Conservation (phyloP, 2,329 filamentous ascomycete genomes). For the Neofusicoccum cordaticola region DNA sequence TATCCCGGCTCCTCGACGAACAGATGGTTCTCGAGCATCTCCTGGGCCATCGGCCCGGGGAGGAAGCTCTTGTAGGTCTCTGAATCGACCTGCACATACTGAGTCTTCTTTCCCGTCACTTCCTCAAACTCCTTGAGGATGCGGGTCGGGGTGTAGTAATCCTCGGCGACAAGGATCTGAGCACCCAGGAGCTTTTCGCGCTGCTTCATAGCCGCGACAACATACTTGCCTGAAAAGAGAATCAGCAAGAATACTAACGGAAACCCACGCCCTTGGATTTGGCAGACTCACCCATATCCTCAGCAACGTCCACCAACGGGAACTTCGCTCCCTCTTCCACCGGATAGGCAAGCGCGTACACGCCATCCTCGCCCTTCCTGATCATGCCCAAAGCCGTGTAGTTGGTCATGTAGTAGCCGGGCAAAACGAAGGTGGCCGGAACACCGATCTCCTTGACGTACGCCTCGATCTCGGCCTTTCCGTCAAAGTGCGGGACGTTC, state of each 20-base stretch:
- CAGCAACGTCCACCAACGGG: slow-evolving; percentile 18
- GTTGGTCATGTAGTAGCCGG: slow-evolving; percentile 25
- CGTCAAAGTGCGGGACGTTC: slow-evolving; percentile 38
- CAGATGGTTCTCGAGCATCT: slow-evolving; percentile 54
- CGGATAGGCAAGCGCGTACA: slow-evolving; percentile 8
- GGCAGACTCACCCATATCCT: slow-evolving; percentile 17
- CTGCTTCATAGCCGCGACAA: slow-evolving; percentile 28
- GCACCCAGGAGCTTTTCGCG: slow-evolving; percentile 42
- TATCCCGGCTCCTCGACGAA: slow-evolving; percentile 54
- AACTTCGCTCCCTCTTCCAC: slow-evolving; percentile 10
- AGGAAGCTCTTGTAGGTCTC: slow-evolving; percentile 41
- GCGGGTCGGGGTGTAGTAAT: slow-evolving; percentile 27
- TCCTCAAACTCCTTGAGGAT: slow-evolving; percentile 37
- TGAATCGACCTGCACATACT: slow-evolving; percentile 36
- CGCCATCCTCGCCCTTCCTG: slow-evolving; percentile 7
- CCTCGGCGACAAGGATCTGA: slow-evolving; percentile 42
- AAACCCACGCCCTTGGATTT: too few relatives aligned
- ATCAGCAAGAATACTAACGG: neutral
- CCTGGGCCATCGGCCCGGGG: slow-evolving; percentile 44
- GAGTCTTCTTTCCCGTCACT: slow-evolving; percentile 33
- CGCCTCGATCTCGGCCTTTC: slow-evolving; percentile 35
- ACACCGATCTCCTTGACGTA: slow-evolving; percentile 24
- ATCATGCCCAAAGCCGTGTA: neutral
- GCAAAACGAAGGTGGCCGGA: slow-evolving; percentile 23
- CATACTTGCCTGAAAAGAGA: neutral